Conservation (phyloP, 31 red algal species). For the Porphyra umbilicalis region DNA sequence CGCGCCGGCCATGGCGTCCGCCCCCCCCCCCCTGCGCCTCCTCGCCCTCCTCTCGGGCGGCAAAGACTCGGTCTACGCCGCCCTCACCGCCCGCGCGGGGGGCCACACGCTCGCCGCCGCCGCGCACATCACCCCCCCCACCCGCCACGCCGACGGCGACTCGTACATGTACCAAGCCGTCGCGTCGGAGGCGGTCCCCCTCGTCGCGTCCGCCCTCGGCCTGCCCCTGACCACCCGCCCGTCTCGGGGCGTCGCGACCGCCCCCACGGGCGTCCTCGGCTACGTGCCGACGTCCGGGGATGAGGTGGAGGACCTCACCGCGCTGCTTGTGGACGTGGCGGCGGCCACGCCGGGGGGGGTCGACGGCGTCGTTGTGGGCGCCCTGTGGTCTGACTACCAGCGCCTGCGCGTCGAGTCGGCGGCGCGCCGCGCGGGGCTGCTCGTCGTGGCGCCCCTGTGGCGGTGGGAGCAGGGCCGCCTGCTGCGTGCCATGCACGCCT, state of each 20-base stretch:
- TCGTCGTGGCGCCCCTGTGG: conserved; percentile 78
- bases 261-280: conserved; percentile 11
- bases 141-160: conserved; percentile 58
- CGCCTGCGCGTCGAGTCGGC: conserved; percentile 87
- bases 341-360: not conserved
- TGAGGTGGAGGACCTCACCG: conserved; percentile 81
- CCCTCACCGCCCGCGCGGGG: conserved; percentile 24
- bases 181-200: conserved; percentile 35
- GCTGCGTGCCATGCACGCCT: conserved; percentile 64
- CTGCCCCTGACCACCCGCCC: conserved; percentile 33
- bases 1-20: too few species aligned
- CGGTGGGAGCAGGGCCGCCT: conserved; percentile 57
- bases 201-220: conserved; percentile 18
- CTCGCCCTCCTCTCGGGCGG: conserved; percentile 93
- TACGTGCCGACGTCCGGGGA: conserved; percentile 47
- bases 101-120: conserved; percentile 77
- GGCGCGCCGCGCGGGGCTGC: conserved; percentile 30
- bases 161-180: conserved; percentile 95
- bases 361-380: conserved; percentile 65
- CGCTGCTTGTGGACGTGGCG: conserved; percentile 46
- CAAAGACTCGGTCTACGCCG: conserved; percentile 82
- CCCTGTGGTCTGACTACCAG: conserved; percentile 96
- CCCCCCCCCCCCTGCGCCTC: conserved; percentile 3
- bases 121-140: conserved; percentile 64
- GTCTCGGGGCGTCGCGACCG: conserved; percentile 13